Evolutionary conservation across 345 rosid genomes (phyloP).

Genomic region (Bruguiera sexangula): DNA sequence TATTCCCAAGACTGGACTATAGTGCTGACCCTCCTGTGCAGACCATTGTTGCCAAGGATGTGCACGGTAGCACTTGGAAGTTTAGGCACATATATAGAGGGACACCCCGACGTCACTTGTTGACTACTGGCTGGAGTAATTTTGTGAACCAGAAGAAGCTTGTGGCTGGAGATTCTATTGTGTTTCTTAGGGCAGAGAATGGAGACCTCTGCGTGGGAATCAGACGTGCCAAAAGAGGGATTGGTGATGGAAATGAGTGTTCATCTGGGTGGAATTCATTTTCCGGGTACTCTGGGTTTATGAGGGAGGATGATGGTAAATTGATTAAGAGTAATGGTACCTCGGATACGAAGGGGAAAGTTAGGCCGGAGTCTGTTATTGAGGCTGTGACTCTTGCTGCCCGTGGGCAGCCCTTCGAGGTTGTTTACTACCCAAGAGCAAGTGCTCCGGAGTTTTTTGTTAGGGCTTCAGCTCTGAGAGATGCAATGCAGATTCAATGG

Average conservation of each 20-base stretch:
- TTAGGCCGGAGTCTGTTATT: constrained; percentile 58
- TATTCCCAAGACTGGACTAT: constrained; percentile 82
- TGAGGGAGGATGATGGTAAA: constrained; percentile 55
- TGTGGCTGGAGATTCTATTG: constrained; percentile 91
- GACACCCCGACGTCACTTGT: constrained; percentile 88
- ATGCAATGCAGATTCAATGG: constrained; percentile 81
- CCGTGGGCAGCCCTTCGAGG: constrained; percentile 64
- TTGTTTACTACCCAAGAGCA: constrained; percentile 78
- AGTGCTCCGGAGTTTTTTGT: constrained; percentile 84
- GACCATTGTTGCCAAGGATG: constrained; percentile 87
- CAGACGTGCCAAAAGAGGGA: constrained; percentile 78
- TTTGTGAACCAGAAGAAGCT: constrained; percentile 98
- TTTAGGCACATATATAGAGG: constrained; percentile 96
- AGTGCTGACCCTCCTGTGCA: constrained; percentile 93
- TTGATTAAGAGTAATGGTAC: constrained; percentile 36
- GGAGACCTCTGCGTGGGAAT: constrained; percentile 96
- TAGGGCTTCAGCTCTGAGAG: constrained; percentile 57
- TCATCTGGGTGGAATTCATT: constrained; percentile 67
- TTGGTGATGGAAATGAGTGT: constrained; percentile 61
- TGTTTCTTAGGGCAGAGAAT: constrained; percentile 73
- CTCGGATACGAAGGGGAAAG: constrained; percentile 48
- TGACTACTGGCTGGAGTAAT: constrained; percentile 98
- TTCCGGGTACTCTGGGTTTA: constrained; percentile 53
- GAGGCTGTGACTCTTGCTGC: constrained; percentile 74
- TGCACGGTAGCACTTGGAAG: constrained; percentile 84